Base-by-base conservation (phyloP, 768 basidiomycete genomes). In the Pseudohyphozyma bogoriensis region DNA sequence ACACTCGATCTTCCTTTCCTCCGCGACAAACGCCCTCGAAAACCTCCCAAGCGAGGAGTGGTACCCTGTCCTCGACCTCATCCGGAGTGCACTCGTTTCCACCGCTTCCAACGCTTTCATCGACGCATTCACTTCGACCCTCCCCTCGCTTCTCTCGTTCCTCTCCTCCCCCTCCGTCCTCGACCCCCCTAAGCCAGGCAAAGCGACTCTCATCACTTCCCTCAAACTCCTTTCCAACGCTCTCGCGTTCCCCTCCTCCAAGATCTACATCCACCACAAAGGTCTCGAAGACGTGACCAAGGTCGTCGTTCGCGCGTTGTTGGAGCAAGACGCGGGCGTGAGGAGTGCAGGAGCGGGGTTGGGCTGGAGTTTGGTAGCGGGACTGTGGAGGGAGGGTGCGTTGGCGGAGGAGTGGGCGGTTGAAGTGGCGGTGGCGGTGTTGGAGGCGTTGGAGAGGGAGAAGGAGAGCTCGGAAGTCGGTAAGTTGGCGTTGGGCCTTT, bases 391-490 rank as follows among this genome's bases (percentile, higher is more conserved):
- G 29, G 76, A 74, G 20, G 76, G 75, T 42, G 53, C 55, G 18
- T 83, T 81, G 54, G 81, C 83, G 56, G 87, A 80, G 24, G 90
- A 91, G 56, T 92, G 88, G 87, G 83, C 89, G 69, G 77, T 86
- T 0, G 92, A 95, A 76, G 73, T 93, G 35, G 77, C 84, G 3
- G 87, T 85, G 68, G 92, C 87, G 1, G 70, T 95, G n/a, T 71
- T 91, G 0, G 87, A 89, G 72, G 87, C 86, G 22, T 69, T 93
- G 24, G 79, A 78, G 53, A 79, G 80, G 64, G 89, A 93, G 75
- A 79, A 76, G 63, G 74, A 76, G 56, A 86, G 78, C 65, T 86
- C 88, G 72, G 91, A 92, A 70, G 83, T 88, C 67, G 83, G 89
- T 86, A 58, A 74, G 87, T 72, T 4, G 72, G 4, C 6, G 33